Conservation (phyloP, 805 yeast genomes). For the Cyberlindnera mississippiensis region DNA sequence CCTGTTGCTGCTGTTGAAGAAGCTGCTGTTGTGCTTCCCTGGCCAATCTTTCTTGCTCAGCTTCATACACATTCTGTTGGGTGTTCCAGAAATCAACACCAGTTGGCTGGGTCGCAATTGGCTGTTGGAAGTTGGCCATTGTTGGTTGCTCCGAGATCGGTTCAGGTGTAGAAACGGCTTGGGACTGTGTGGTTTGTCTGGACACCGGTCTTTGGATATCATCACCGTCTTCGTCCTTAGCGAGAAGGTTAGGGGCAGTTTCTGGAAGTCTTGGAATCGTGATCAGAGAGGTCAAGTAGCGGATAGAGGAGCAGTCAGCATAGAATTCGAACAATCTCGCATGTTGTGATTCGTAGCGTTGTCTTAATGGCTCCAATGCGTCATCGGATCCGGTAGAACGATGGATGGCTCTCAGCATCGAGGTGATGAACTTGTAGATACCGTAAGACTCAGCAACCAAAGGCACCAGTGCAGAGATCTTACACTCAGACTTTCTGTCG, state of each 20-base stretch:
- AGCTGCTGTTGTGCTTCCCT: slow-evolving; percentile 63
- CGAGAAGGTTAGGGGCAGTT: slow-evolving; percentile 32
- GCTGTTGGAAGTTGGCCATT: slow-evolving; percentile 32
- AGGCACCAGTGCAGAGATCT: slow-evolving; percentile 84
- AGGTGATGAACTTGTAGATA: slow-evolving; percentile 79
- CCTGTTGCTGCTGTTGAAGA: slow-evolving; percentile 62
- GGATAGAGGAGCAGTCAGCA: slow-evolving; percentile 83
- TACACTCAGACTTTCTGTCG: slow-evolving; percentile 63
- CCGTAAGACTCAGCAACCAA: slow-evolving; percentile 90
- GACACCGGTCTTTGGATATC: slow-evolving; percentile 21
- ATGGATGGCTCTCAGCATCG: slow-evolving; percentile 88
- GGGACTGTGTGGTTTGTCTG: slow-evolving; percentile 18
- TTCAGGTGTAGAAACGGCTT: slow-evolving; percentile 28
- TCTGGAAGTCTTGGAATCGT: slow-evolving; percentile 59
- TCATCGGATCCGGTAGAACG: slow-evolving; percentile 69
- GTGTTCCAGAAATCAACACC: slow-evolving; percentile 43
- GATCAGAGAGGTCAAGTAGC: slow-evolving; percentile 74
- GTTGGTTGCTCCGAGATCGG: slow-evolving; percentile 46
- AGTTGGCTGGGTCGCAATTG: slow-evolving; percentile 51
- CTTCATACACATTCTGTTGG: slow-evolving; percentile 51
- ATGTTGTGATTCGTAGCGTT: slow-evolving; percentile 59
- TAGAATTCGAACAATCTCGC: slow-evolving; percentile 73
- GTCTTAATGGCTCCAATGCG: slow-evolving; percentile 69
- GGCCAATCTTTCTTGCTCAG: slow-evolving; percentile 56
- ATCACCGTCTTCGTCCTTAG: slow-evolving; percentile 25